These are phyloP conservation scores for Volvox africanus DNA, from an alignment of 139 green algal species.

Conservation along the genomic window DNA sequence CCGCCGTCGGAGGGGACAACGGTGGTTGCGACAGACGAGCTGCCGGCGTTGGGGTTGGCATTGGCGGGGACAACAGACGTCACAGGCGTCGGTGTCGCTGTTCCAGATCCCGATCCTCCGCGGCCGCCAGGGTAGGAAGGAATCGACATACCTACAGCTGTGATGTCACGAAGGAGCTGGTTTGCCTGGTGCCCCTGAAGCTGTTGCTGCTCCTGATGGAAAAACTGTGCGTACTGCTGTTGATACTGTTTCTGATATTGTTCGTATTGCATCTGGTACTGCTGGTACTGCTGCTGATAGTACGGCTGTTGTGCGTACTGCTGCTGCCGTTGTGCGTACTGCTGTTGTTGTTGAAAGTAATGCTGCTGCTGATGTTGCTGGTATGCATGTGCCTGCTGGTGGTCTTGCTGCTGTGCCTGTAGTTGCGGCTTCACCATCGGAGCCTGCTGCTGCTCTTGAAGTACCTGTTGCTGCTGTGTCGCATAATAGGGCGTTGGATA, in stretches of 20 bases:
- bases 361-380: background rate
- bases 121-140: background rate
- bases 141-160: background rate
- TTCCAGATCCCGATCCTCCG: background rate
- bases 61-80: background rate
- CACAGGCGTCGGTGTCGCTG: background rate
- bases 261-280: background rate
- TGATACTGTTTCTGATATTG: background rate
- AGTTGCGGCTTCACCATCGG: no score
- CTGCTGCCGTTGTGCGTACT: constrained; percentile 6
- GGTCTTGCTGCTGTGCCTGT: background rate
- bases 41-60: background rate
- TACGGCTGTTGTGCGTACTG: background rate
- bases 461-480: background rate
- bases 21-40: no score
- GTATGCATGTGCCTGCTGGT: background rate
- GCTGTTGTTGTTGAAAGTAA: background rate
- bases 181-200: background rate
- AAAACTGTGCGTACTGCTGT: constrained; percentile 2
- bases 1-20: background rate
- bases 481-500: background rate
- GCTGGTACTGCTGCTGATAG: constrained; percentile 16
- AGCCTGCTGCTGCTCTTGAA: background rate
- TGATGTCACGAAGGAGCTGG: background rate
- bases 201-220: background rate